Evolutionary conservation across 129 eudicot genomes (phyloP).

Genomic region (Arctium minus): DNA sequence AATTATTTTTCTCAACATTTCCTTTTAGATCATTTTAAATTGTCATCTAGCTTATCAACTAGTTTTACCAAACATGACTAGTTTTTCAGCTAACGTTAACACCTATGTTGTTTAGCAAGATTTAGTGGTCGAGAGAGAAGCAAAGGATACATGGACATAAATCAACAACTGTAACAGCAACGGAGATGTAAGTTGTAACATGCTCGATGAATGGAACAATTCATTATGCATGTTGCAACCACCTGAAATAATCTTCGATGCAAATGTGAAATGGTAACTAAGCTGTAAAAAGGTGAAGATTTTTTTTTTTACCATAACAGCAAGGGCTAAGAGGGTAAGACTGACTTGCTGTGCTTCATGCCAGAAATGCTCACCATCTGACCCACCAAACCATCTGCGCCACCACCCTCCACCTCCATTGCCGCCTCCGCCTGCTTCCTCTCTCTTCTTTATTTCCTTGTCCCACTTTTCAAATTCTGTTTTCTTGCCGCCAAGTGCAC

Average conservation of each 20-base stretch:
- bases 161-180: not conserved
- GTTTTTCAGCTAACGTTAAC: too few species aligned
- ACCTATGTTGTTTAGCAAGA: not conserved
- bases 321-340: conserved; percentile 59
- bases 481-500: conserved; percentile 85
- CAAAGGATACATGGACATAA: not conserved
- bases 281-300: not conserved
- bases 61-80: too few species aligned
- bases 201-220: not conserved
- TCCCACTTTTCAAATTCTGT: conserved; percentile 84
- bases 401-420: conserved; percentile 82
- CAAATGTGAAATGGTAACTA: not conserved
- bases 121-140: not conserved
- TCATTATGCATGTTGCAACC: not conserved
- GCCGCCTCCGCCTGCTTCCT: conserved; percentile 73
- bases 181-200: not conserved
- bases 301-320: conserved; percentile 43
- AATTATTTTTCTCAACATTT: not conserved
- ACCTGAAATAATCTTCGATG: not conserved
- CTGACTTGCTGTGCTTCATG: conserved; percentile 74
- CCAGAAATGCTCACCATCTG: conserved; percentile 76
- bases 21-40: not conserved
- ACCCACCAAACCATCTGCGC: conserved; percentile 81
- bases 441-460: conserved; percentile 76
- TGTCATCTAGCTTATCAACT: not conserved